Evolutionary conservation across 192 early-diverging fungal species (phyloP), one percentile per base, ranked within the genome.

Genomic region (Geranomyces variabilis): DNA sequence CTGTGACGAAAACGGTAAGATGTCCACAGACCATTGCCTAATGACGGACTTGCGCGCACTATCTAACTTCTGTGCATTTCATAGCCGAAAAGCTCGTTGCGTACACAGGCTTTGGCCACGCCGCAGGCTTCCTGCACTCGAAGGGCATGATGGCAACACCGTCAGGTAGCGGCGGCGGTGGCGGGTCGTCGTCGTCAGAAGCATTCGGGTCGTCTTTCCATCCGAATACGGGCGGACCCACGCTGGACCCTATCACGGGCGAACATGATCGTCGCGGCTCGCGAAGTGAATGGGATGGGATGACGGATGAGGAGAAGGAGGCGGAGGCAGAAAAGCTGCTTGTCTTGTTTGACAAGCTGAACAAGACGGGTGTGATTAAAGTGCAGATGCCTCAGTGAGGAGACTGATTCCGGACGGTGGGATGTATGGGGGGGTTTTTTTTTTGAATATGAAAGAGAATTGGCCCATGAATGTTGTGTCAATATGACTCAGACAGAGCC

Each of bases 251-350:
- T 0, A 93, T 99, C 58, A 99, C 95, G 0, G 97, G 97, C 2
- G 87, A 90, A 64, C 84, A 88, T 62, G 65, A 65, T 30, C 26
- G 36, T 2, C 36, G 60, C 24, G 48, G 19, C 0, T 70, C 79
- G 43, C 44, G 43, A 19, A 67, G 81, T 26, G 79, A 77, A 1
- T 86, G 93, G 78, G 86, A 88, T 8, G 83, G 86, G 15, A 94
- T 99, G 93, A 97, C 94, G 1, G 94, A 96, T 45, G 97, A 96
- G 74, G 96, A 99, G 75, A 97, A 97, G 74, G 94, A 97, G 72
- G 80, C 89, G 43, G 97, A 99, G 69, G 94, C 94, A 2, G 94
- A 96, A 76, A 84, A 86, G 28, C 73, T 99, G 74, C 90, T 98
- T 83, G 95, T 95, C 0, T 83, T 97, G 77, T 95, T 99, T 82